Evolutionary conservation across 2,329 filamentous ascomycete genomes (phyloP).

Genomic region (Fusarium pseudonygamai): DNA sequence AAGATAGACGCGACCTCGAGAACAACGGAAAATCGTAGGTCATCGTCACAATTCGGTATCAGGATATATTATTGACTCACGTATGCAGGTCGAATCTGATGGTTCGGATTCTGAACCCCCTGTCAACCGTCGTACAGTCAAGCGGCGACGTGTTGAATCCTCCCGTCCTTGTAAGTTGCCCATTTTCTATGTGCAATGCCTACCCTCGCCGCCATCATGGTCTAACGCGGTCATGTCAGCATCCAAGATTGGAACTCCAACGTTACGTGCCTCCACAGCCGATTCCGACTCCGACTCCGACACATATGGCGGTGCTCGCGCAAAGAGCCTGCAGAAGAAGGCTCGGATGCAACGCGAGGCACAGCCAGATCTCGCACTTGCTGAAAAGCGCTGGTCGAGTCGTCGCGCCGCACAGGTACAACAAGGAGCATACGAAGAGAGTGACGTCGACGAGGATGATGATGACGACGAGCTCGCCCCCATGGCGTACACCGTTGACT

Average conservation of each 20-base stretch:
- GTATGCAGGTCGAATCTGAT: slow-evolving; percentile 59
- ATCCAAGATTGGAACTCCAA: slow-evolving; percentile 68
- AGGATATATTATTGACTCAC: slow-evolving; percentile 19
- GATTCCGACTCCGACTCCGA: slow-evolving; percentile 78
- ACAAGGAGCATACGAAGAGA: slow-evolving; percentile 71
- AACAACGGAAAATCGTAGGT: slow-evolving; percentile 67
- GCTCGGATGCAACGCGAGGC: slow-evolving; percentile 78
- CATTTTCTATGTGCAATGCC: not conserved
- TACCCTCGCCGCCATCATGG: slow-evolving; percentile 4
- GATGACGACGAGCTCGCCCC: slow-evolving; percentile 69
- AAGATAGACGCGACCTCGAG: slow-evolving; percentile 63
- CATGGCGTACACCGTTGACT: slow-evolving; percentile 73
- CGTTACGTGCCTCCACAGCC: slow-evolving; percentile 62
- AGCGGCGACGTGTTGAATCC: slow-evolving; percentile 74
- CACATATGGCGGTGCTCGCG: slow-evolving; percentile 80
- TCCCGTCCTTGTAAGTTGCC: slow-evolving; percentile 68
- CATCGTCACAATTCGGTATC: not conserved
- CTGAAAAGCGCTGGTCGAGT: slow-evolving; percentile 91
- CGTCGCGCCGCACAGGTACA: slow-evolving; percentile 80
- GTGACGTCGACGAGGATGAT: slow-evolving; percentile 71
- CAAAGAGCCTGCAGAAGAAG: slow-evolving; percentile 76
- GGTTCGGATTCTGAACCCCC: slow-evolving; percentile 77
- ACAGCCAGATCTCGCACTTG: slow-evolving; percentile 71
- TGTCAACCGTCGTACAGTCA: slow-evolving; percentile 67
- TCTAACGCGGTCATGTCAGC: slow-evolving; percentile 51